phyloP scores from a whole-genome alignment of 352 stramenopile species.

The Pythium plurisporium region DNA sequence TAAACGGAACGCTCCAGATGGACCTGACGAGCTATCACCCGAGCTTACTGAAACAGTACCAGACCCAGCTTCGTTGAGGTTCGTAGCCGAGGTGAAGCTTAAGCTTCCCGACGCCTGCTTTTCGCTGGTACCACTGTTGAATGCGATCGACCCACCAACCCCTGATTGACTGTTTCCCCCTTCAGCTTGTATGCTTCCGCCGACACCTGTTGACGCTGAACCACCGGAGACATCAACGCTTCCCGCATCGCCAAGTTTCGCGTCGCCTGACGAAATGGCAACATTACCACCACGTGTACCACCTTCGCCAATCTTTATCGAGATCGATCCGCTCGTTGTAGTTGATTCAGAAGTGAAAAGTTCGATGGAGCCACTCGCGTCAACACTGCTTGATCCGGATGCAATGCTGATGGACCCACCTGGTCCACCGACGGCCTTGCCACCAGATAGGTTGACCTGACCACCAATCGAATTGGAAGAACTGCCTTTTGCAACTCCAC shows the following conservation, averaged over 20 bases:
- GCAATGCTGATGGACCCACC: slow-evolving; percentile 41
- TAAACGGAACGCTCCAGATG: slow-evolving; percentile 2
- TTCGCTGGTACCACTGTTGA: slow-evolving; percentile 8
- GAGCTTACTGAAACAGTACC: neutral
- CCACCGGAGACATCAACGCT: slow-evolving; percentile 4
- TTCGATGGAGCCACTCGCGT: slow-evolving; percentile 32
- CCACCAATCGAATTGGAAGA: slow-evolving; percentile 29
- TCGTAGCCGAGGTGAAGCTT: slow-evolving; percentile 1
- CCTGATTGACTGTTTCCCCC: slow-evolving; percentile 2
- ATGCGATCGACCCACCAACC: slow-evolving; percentile 2
- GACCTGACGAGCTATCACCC: neutral
- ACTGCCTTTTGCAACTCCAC: slow-evolving; percentile 33
- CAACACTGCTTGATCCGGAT: slow-evolving; percentile 38
- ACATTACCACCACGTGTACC: neutral
- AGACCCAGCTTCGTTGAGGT: neutral
- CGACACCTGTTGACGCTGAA: neutral
- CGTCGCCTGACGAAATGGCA: slow-evolving; percentile 4
- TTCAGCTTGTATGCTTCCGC: slow-evolving; percentile 4
- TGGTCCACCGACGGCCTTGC: slow-evolving; percentile 34
- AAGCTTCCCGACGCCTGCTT: neutral
- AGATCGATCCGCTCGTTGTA: slow-evolving; percentile 3
- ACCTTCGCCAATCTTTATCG: neutral
- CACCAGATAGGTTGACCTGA: slow-evolving; percentile 32
- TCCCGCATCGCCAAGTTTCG: slow-evolving; percentile 2
- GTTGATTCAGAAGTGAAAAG: slow-evolving; percentile 26